Conservation (phyloP, 495 filamentous ascomycete genomes). For the Hyphodiscus hymeniophilus region DNA sequence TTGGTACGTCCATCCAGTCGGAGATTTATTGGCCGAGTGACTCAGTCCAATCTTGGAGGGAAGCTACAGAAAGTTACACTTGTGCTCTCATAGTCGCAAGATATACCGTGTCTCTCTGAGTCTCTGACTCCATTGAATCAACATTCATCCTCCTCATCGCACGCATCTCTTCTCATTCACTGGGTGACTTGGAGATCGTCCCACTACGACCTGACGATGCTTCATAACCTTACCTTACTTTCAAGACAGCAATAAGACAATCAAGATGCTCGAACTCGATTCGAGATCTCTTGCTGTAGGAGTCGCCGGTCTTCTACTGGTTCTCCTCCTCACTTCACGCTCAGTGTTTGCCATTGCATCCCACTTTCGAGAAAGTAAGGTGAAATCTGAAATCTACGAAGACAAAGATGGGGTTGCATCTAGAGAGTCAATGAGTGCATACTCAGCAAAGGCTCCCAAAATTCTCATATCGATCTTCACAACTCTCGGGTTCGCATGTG, state of each 20-base stretch:
- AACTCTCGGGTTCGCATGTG: constrained; percentile 28
- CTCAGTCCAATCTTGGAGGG: too few species aligned
- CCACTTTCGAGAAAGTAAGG: constrained; percentile 14
- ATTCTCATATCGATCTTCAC: constrained; percentile 33
- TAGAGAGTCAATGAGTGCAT: constrained; percentile 43
- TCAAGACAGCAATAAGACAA: not conserved
- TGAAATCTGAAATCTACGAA: constrained; percentile 37
- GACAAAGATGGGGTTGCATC: constrained; percentile 57
- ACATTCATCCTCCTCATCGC: too few species aligned
- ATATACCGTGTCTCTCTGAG: too few species aligned
- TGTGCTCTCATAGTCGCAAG: too few species aligned
- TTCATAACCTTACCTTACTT: not conserved
- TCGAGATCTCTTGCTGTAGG: constrained; percentile 15
- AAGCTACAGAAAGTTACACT: too few species aligned
- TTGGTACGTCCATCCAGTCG: too few species aligned
- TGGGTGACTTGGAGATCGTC: not conserved
- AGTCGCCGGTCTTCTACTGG: not conserved
- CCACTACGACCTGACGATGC: not conserved
- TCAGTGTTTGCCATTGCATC: constrained; percentile 7
- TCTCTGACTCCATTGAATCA: too few species aligned
- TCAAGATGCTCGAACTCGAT: constrained; percentile 14
- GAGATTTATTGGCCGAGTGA: too few species aligned
- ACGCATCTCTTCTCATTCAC: too few species aligned
- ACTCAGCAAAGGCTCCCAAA: constrained; percentile 42
- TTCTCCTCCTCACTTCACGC: constrained; percentile 13